Base-by-base conservation (phyloP, 2,329 filamentous ascomycete species). In the Plenodomus lindquistii region DNA sequence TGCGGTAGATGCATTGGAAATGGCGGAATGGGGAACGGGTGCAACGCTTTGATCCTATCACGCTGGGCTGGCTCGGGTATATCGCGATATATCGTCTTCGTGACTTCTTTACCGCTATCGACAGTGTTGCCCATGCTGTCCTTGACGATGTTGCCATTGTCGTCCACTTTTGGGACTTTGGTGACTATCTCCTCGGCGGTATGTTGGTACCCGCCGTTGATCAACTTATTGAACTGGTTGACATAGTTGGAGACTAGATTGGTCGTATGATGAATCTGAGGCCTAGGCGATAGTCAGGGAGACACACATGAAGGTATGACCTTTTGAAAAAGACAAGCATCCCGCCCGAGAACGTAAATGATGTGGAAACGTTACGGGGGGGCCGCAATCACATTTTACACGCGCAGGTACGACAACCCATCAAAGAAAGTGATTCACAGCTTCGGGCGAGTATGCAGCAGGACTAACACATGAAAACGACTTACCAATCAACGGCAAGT, bases 381-480 rank as follows among this genome's bases (percentile, higher is more conserved):
- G n/a, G n/a, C n/a, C n/a, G n/a, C n/a, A n/a, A n/a, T n/a, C n/a
- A n/a, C n/a, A n/a, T n/a, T n/a, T n/a, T n/a, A n/a, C n/a, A n/a
- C n/a, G n/a, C n/a, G n/a, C n/a, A n/a, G 18, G 22, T 19, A 39
- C 17, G 18, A 15, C 24, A 20, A 13, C n/a, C 29, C 10, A 4
- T 18, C 24, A 31, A 40, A 45, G 22, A 40, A 16, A 22, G 21
- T 9, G 9, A 16, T 20, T 16, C 24, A 17, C 8, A 24, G 22
- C 10, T 18, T 16, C 19, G 21, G 18, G n/a, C n/a, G n/a, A 34
- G 16, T 20, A 15, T 7, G 31, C n/a, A 34, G 18, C 29, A 24
- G 35, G 15, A 27, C 37, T 11, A 20, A 22, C 3, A 22, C 3
- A 7, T 11, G 9, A 85, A 79, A 85, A 18, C 20, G 24, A 55